Conservation (phyloP, 495 filamentous ascomycete genomes). For the Penicillium turbatum region DNA sequence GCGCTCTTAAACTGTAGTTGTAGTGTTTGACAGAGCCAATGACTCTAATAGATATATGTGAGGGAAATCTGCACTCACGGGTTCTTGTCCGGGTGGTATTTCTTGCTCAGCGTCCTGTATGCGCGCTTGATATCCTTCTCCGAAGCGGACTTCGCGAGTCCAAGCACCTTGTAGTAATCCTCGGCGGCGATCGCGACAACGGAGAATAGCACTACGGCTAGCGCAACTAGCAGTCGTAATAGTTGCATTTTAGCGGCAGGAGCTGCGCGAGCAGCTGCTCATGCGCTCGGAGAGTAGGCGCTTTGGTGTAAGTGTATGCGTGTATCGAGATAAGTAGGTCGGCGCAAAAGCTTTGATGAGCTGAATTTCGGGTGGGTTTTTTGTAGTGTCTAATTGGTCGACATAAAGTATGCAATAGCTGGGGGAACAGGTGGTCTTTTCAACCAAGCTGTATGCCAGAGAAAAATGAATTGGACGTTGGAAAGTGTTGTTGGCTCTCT, state of each 20-base stretch:
- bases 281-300: not conserved
- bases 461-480: not conserved
- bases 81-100: conserved; percentile 98
- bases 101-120: conserved; percentile 88
- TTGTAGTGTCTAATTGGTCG: not conserved
- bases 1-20: not conserved
- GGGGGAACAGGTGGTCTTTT: not conserved
- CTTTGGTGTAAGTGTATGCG: conserved; percentile 3
- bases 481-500: conserved; percentile 3
- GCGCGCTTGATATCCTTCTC: conserved; percentile 95
- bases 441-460: not conserved
- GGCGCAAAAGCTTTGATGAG: not conserved
- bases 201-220: conserved; percentile 26
- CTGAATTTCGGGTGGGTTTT: not conserved
- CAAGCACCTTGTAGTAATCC: conserved; percentile 93
- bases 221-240: conserved; percentile 14
- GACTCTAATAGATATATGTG: not conserved
- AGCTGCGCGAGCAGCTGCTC: conserved; percentile 12
- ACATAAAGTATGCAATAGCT: not conserved
- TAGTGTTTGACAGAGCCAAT: not conserved
- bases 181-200: conserved; percentile 54
- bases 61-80: conserved; percentile 56
- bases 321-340: not conserved
- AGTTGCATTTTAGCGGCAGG: conserved; percentile 18
- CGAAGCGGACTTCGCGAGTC: conserved; percentile 72